These are phyloP conservation scores for Ormosia emarginata DNA, from an alignment of 306 rosid genomes.

Conservation along the genomic window DNA sequence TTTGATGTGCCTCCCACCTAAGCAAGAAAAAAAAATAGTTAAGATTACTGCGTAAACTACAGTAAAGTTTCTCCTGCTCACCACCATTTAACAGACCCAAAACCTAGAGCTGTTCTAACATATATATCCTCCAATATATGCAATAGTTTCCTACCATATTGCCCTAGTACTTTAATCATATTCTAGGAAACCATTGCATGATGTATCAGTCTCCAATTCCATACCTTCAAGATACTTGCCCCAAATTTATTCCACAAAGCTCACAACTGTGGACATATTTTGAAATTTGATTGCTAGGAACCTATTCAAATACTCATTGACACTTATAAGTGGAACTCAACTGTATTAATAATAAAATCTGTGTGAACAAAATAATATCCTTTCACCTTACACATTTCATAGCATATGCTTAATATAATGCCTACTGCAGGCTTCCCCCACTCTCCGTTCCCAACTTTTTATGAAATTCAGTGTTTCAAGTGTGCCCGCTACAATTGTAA, in stretches of 20 bases:
- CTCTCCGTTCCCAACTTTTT: background rate
- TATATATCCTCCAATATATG: background rate
- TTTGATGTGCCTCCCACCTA: conserved; percentile 90
- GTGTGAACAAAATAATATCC: background rate
- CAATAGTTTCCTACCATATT: background rate
- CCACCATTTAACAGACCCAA: conserved; percentile 1
- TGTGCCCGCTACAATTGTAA: background rate
- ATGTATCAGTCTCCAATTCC: background rate
- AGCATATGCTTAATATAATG: background rate
- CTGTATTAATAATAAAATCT: background rate
- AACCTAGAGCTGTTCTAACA: background rate
- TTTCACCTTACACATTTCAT: background rate
- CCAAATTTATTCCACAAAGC: background rate
- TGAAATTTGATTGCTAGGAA: background rate
- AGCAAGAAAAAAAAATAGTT: conserved; percentile 6
- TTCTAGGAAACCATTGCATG: background rate
- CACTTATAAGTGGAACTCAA: background rate
- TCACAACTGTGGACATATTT: background rate
- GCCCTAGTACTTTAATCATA: background rate
- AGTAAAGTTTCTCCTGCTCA: background rate
- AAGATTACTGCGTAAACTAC: background rate
- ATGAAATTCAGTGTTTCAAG: background rate
- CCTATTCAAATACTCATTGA: background rate
- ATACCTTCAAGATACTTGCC: background rate
- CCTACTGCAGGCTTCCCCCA: background rate